Percentiles rank a stretch among this genome's conserved stretches.
These are phyloP conservation scores for Mangifera indica DNA, from an alignment of 345 rosid species.

Conservation along the genomic window DNA sequence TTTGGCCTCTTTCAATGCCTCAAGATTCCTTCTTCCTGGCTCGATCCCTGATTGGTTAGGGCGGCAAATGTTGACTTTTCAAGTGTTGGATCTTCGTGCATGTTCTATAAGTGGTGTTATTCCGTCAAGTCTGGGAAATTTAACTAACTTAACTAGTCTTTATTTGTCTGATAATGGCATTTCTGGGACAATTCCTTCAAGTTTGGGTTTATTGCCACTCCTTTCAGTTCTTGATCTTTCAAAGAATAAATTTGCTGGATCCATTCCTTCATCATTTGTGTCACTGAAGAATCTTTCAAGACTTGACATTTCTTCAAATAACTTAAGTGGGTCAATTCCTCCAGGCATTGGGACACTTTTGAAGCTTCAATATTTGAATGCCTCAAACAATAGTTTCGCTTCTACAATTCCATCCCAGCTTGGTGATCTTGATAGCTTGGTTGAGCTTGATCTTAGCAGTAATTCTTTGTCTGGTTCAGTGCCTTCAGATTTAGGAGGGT, in stretches of 20 bases:
- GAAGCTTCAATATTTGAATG: conserved; percentile 60
- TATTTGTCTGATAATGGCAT: conserved; percentile 60
- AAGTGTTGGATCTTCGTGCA: conserved; percentile 84
- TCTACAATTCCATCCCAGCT: conserved; percentile 72
- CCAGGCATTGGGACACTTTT: conserved; percentile 49
- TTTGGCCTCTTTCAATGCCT: conserved; percentile 73
- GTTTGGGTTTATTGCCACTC: conserved; percentile 52
- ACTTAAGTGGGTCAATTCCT: conserved; percentile 65
- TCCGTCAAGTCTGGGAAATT: conserved; percentile 66
- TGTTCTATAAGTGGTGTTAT: conserved; percentile 58
- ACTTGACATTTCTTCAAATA: conserved; percentile 78
- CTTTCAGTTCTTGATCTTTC: conserved; percentile 73
- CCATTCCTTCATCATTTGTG: conserved; percentile 63
- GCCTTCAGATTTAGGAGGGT: conserved; percentile 54
- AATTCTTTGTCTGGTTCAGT: conserved; percentile 64
- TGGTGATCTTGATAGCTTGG: conserved; percentile 60
- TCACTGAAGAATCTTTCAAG: conserved; percentile 52
- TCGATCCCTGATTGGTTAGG: conserved; percentile 82
- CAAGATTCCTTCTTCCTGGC: conserved; percentile 73
- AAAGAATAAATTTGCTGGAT: conserved; percentile 55
- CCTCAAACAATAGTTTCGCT: conserved; percentile 67
- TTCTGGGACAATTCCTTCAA: conserved; percentile 58
- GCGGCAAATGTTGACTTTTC: conserved; percentile 42
- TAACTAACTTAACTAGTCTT: conserved; percentile 60
- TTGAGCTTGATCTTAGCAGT: conserved; percentile 79